Percentiles rank a stretch among this genome's conserved stretches.
Conservation (phyloP, 1,139 yeast species). For the Pichia sp. region DNA sequence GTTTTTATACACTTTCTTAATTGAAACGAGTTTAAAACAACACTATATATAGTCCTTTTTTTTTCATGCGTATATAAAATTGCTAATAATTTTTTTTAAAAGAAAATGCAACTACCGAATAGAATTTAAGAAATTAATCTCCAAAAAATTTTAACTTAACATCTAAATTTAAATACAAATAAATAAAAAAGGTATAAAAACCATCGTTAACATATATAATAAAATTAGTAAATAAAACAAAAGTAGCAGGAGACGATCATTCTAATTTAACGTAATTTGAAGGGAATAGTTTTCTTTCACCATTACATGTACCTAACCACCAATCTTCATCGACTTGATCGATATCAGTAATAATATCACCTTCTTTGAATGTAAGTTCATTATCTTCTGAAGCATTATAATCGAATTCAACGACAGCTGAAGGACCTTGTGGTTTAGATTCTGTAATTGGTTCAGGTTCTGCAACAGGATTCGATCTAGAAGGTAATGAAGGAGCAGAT, state of each 20-base stretch:
- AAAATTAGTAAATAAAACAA: not conserved
- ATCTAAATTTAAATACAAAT: not conserved
- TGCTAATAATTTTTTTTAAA: no score
- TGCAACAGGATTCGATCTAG: conserved; percentile 8
- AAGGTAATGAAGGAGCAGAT: conserved; percentile 17
- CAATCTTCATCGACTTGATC: conserved; percentile 92
- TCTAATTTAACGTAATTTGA: conserved; percentile 68
- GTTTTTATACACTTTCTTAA: conserved; percentile 41
- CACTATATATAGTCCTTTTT: no score
- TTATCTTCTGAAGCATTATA: conserved; percentile 89
- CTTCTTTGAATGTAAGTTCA: conserved; percentile 77
- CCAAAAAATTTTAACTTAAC: no score
- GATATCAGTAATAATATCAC: conserved; percentile 72
- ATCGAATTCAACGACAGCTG: conserved; percentile 77
- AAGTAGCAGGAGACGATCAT: not conserved
- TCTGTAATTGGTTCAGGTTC: conserved; percentile 15
- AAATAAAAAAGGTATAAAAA: not conserved
- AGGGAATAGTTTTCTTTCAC: conserved; percentile 84
- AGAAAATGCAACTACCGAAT: no score
- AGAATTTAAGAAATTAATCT: no score
- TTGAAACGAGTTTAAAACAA: conserved; percentile 10
- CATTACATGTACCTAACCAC: conserved; percentile 87
- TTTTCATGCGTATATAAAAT: no score
- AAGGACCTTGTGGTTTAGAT: conserved; percentile 33
- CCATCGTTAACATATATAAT: conserved; percentile 17